These are phyloP conservation scores for Emiliania huxleyi DNA, from an alignment of 78 protist genomes.

Conservation along the genomic window DNA sequence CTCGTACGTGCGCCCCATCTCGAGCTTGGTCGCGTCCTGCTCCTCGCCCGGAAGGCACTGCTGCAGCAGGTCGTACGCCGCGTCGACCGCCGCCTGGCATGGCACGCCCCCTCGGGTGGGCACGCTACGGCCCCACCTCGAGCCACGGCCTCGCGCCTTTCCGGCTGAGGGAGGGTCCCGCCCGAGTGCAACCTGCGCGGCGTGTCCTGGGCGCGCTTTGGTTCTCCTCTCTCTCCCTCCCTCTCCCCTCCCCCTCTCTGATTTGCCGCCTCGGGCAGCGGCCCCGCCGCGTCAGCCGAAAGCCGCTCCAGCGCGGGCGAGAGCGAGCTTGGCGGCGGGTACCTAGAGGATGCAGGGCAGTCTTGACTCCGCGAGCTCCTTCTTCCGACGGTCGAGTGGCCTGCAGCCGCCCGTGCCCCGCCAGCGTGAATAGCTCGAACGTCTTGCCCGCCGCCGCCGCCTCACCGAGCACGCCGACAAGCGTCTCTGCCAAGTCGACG, in stretches of 20 bases:
- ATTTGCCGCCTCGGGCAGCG: background rate
- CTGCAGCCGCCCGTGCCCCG: too few species aligned
- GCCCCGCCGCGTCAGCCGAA: background rate
- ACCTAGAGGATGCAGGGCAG: too few species aligned
- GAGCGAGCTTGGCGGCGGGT: background rate
- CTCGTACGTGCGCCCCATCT: background rate
- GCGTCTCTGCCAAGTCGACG: conserved; percentile 2
- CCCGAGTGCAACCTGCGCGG: too few species aligned
- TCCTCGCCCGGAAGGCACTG: conserved; percentile 22
- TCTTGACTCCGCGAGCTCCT: too few species aligned
- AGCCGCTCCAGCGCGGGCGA: background rate
- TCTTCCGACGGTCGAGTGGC: too few species aligned
- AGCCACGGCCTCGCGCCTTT: too few species aligned
- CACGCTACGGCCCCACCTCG: too few species aligned
- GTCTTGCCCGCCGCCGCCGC: background rate
- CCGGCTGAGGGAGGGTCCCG: too few species aligned
- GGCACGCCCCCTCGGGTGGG: too few species aligned
- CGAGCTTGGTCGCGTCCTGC: conserved; percentile 8
- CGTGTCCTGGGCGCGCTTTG: too few species aligned
- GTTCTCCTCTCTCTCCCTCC: too few species aligned
- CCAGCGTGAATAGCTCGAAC: background rate
- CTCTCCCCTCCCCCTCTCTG: too few species aligned
- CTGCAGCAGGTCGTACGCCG: background rate
- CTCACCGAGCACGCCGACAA: background rate
- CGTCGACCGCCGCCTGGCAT: conserved; percentile 1